phyloP scores from a whole-genome alignment of 108 stramenopile genomes.

The Nitzschia sp. region DNA sequence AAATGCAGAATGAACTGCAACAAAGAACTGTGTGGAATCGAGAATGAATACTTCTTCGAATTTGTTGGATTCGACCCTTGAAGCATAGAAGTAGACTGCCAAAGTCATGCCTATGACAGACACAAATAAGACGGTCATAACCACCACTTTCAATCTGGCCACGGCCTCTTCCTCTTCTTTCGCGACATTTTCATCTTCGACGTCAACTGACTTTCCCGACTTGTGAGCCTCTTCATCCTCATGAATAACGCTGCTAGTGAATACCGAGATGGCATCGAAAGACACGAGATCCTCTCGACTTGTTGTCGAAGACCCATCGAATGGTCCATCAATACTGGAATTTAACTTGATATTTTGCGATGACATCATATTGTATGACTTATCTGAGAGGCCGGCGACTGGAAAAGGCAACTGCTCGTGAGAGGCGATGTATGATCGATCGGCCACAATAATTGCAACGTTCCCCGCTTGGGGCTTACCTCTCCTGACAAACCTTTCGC shows the following conservation, averaged over 20 bases:
- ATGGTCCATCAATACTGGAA: background rate
- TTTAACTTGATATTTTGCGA: background rate
- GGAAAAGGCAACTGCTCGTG: too few relatives aligned
- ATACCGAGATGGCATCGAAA: background rate
- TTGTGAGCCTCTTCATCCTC: background rate
- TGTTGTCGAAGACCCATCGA: background rate
- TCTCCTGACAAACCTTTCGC: too few relatives aligned
- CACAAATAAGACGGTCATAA: conserved; percentile 1
- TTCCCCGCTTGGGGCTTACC: too few relatives aligned
- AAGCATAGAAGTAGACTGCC: background rate
- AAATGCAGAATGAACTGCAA: background rate
- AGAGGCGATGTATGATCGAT: too few relatives aligned
- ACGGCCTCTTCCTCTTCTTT: background rate
- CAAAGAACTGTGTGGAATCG: background rate
- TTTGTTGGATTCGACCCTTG: background rate
- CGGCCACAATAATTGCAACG: too few relatives aligned
- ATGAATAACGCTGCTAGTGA: background rate
- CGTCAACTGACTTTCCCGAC: background rate
- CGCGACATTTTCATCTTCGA: background rate
- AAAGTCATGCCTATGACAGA: background rate
- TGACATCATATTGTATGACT: background rate
- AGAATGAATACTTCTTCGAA: background rate
- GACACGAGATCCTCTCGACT: background rate
- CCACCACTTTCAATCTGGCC: background rate
- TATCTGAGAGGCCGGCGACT: too few relatives aligned